Evolutionary conservation across 2,329 filamentous ascomycete genomes (phyloP).

Genomic region (Tolypocladium nubicola): DNA sequence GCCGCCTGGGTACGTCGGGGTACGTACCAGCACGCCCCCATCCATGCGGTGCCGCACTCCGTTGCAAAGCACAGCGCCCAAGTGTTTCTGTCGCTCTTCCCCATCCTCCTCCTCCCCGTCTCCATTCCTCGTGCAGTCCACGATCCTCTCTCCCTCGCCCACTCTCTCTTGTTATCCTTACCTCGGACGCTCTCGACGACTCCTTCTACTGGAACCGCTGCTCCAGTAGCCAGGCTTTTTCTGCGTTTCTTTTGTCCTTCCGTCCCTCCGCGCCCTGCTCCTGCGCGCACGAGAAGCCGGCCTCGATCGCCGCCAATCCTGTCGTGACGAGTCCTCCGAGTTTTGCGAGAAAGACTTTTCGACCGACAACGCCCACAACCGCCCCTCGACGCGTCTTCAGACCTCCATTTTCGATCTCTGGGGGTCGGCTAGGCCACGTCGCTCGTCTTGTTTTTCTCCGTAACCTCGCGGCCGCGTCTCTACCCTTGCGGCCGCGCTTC

Average conservation of each 20-base stretch:
- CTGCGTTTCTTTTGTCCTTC: slow-evolving; percentile 6
- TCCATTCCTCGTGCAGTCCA: slow-evolving; percentile 21
- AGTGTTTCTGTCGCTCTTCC: slow-evolving; percentile 24
- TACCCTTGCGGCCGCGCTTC: slow-evolving; percentile 1
- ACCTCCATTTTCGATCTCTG: slow-evolving; percentile 7
- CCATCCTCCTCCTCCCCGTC: slow-evolving; percentile 23
- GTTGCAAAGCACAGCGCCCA: slow-evolving; percentile 12
- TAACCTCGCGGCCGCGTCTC: slow-evolving; percentile 1
- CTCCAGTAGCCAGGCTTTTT: slow-evolving; percentile 3
- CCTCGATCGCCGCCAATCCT: slow-evolving; percentile 9
- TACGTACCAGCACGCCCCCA: slow-evolving; percentile 9
- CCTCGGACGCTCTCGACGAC: slow-evolving; percentile 9
- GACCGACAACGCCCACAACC: slow-evolving; percentile 12
- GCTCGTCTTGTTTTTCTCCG: slow-evolving; percentile 3
- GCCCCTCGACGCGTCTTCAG: slow-evolving; percentile 10
- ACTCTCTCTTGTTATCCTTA: slow-evolving; percentile 8
- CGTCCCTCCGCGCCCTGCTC: slow-evolving; percentile 6
- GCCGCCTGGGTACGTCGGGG: slow-evolving; percentile 1
- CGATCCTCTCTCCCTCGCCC: slow-evolving; percentile 15
- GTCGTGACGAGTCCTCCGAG: slow-evolving; percentile 17
- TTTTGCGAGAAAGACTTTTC: slow-evolving; percentile 19
- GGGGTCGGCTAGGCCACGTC: neutral
- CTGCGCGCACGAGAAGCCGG: slow-evolving; percentile 14
- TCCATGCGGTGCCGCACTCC: slow-evolving; percentile 1
- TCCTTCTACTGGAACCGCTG: neutral